These are phyloP conservation scores for Apiotrichum laibachii DNA, from an alignment of 1,284 basidiomycete species.

Conservation along the genomic window DNA sequence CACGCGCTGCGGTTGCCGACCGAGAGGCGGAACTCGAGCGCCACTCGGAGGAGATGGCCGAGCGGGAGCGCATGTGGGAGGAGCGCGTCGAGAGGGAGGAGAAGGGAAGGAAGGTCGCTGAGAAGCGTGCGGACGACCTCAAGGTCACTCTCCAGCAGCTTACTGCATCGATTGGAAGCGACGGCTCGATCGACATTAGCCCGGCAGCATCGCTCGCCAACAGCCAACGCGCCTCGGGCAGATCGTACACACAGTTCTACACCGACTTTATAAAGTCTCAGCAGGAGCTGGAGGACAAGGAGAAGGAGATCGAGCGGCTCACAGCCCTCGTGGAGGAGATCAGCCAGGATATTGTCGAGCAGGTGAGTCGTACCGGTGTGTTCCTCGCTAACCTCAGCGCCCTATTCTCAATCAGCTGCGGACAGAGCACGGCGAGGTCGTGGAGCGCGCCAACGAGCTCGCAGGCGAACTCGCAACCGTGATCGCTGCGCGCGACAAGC, in stretches of 20 bases:
- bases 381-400: conserved; percentile 57
- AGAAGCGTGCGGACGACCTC: conserved; percentile 51
- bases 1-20: conserved; percentile 40
- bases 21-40: conserved; percentile 48
- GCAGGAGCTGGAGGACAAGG: conserved; percentile 73
- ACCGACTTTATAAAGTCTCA: conserved; percentile 81
- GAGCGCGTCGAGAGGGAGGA: conserved; percentile 51
- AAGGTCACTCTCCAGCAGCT: conserved; percentile 49
- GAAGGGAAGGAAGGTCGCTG: conserved; percentile 47
- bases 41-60: conserved; percentile 42
- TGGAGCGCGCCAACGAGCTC: conserved; percentile 73
- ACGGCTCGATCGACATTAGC: conserved; percentile 55
- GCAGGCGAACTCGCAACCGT: conserved; percentile 69
- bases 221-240: conserved; percentile 60
- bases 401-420: conserved; percentile 83
- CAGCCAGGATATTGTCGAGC: conserved; percentile 72
- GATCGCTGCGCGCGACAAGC: conserved; percentile 62
- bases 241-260: conserved; percentile 63
- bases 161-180: conserved; percentile 32
- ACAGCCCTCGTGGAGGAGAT: conserved; percentile 61
- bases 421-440: conserved; percentile 74
- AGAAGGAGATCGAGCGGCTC: conserved; percentile 75
- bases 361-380: conserved; percentile 57
- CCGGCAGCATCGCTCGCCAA: conserved; percentile 82
- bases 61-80: conserved; percentile 49